Conservation (phyloP, 2,329 filamentous ascomycete genomes). For the Monilinia fructicola region DNA sequence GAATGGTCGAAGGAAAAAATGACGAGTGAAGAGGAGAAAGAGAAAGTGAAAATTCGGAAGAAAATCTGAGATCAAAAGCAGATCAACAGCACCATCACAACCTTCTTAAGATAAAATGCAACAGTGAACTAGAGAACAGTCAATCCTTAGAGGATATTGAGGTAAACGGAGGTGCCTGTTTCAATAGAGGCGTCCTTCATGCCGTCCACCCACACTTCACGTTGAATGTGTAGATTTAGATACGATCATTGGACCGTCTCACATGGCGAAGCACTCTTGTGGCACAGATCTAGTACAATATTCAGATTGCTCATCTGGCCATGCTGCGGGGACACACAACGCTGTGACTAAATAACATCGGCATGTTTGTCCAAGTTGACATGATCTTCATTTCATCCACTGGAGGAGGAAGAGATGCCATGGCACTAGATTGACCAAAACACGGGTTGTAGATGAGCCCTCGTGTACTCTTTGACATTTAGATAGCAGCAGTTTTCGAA, state of each 20-base stretch:
- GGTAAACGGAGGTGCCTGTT: background rate
- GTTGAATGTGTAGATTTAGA: conserved; percentile 3
- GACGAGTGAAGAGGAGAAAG: background rate
- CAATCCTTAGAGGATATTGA: conserved; percentile 1
- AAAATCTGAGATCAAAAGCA: background rate
- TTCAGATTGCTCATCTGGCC: background rate
- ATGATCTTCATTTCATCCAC: conserved; percentile 10
- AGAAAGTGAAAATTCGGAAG: conserved; percentile 4
- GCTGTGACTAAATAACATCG: conserved; percentile 4
- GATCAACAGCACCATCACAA: conserved; percentile 3
- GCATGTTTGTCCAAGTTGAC: conserved; percentile 11
- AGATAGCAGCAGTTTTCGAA: conserved; percentile 9
- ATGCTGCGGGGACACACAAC: background rate
- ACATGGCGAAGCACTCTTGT: conserved; percentile 13
- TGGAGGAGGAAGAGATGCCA: conserved; percentile 11
- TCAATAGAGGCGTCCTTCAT: background rate
- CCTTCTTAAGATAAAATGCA: conserved; percentile 12
- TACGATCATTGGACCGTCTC: conserved; percentile 14
- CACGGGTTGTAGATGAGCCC: background rate
- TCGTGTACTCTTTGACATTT: conserved; percentile 1
- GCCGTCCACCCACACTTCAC: conserved; percentile 11
- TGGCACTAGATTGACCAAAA: conserved; percentile 9
- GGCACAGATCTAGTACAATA: background rate
- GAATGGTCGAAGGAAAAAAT: conserved; percentile 1
- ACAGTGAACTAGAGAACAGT: background rate